phyloP scores from a whole-genome alignment of 163 green algal species.

The Chlamydomonas reinhardtii region DNA sequence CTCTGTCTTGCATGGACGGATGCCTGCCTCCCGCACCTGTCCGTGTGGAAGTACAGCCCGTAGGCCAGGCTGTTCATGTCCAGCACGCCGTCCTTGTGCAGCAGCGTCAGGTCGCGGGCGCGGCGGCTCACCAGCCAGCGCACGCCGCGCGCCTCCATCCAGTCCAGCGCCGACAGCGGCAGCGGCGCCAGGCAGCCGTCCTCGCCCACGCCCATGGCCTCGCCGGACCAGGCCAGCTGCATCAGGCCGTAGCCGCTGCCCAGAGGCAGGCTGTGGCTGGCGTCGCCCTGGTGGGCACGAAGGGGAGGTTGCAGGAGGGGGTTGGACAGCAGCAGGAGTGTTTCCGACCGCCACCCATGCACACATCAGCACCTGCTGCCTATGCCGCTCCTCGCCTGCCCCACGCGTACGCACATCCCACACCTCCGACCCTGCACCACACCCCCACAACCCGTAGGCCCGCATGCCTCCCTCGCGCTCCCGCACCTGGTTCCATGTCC shows the following conservation, averaged over 20 bases:
- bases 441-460: too few species aligned
- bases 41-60: conserved; percentile 38
- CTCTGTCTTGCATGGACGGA: too few species aligned
- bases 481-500: neutral
- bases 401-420: too few species aligned
- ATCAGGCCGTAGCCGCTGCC: conserved; percentile 42
- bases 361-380: too few species aligned
- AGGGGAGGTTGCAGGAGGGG: too few species aligned
- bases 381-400: too few species aligned
- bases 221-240: conserved; percentile 33
- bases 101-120: conserved; percentile 22
- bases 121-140: conserved; percentile 40
- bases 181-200: conserved; percentile 19
- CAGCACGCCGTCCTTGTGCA: neutral
- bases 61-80: conserved; percentile 33
- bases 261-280: conserved; percentile 9
- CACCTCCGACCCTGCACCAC: too few species aligned
- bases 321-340: too few species aligned
- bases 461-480: too few species aligned
- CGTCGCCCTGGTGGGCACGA: neutral
- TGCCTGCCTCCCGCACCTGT: too few species aligned
- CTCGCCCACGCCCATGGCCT: conserved; percentile 15
- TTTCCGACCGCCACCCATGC: too few species aligned
- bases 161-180: neutral
- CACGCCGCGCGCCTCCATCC: conserved; percentile 34